Conservation (phyloP, 495 filamentous ascomycete species). For the Rhizodiscina lignyota region DNA sequence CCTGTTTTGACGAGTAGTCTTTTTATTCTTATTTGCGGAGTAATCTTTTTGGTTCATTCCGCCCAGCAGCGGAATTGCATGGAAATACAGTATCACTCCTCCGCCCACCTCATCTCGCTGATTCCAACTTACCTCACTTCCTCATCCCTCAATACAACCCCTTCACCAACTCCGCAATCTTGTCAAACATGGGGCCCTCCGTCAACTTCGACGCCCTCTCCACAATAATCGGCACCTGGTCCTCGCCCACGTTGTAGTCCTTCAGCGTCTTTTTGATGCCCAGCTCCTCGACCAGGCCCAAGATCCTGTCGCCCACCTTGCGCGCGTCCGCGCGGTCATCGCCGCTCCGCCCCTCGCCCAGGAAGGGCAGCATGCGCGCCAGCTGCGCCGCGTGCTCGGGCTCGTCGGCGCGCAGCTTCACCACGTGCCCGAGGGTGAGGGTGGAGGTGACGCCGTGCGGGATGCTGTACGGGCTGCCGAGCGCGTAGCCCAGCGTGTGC, state of each 20-base stretch:
- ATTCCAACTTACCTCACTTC: no score
- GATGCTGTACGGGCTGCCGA: slow-evolving; percentile 32
- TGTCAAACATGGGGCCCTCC: slow-evolving; percentile 18
- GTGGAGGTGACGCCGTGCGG: slow-evolving; percentile 34
- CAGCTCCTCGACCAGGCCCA: slow-evolving; percentile 19
- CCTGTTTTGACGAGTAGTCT: no score
- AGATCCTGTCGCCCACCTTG: slow-evolving; percentile 19
- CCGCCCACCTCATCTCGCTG: no score
- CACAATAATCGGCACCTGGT: slow-evolving; percentile 19
- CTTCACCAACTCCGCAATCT: slow-evolving; percentile 19
- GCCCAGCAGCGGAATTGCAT: no score
- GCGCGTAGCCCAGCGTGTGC: slow-evolving; percentile 30
- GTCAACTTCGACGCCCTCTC: slow-evolving; percentile 18
- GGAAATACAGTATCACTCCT: no score
- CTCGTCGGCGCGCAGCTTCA: slow-evolving; percentile 25
- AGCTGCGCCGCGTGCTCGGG: slow-evolving; percentile 25
- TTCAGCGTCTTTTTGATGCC: slow-evolving; percentile 18
- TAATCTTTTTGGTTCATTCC: no score
- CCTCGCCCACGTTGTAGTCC: slow-evolving; percentile 19
- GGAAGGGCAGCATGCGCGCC: slow-evolving; percentile 22
- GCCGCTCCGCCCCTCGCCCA: slow-evolving; percentile 20
- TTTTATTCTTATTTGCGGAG: no score
- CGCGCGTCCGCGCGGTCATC: slow-evolving; percentile 20
- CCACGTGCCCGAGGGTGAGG: slow-evolving; percentile 28
- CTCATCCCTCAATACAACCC: slow-evolving; percentile 18